Percentiles rank a stretch among this genome's conserved stretches.
Conservation (phyloP, 2,329 filamentous ascomycete genomes). For the Botrytis byssoidea region DNA sequence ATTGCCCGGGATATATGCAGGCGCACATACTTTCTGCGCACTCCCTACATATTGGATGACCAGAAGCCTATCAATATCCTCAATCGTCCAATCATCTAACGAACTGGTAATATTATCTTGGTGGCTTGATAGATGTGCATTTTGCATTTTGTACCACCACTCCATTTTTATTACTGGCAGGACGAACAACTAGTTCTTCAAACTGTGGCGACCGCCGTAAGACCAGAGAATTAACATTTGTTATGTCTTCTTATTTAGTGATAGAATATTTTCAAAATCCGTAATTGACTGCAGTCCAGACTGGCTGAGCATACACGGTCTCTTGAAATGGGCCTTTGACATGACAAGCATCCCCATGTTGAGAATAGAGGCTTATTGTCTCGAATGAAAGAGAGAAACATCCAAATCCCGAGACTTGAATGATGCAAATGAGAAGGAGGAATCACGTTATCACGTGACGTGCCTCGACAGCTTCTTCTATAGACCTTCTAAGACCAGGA, state of each 20-base stretch:
- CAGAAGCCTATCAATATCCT: background rate
- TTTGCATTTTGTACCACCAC: background rate
- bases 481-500: background rate
- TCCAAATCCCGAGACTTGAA: background rate
- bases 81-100: background rate
- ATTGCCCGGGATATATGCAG: background rate
- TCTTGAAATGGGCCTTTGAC: background rate
- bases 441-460: background rate
- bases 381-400: background rate
- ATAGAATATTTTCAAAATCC: background rate
- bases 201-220: no score
- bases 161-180: background rate
- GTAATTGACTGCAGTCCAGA: background rate
- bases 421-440: background rate
- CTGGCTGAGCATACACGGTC: background rate
- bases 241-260: background rate
- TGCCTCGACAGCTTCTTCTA: fast-evolving
- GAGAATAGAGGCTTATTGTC: background rate
- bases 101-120: background rate
- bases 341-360: background rate
- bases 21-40: background rate
- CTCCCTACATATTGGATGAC: background rate
- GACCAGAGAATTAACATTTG: no score
- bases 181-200: no score
- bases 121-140: background rate